Base-by-base conservation (phyloP, 495 filamentous ascomycete genomes). In the Neurospora sp. region DNA sequence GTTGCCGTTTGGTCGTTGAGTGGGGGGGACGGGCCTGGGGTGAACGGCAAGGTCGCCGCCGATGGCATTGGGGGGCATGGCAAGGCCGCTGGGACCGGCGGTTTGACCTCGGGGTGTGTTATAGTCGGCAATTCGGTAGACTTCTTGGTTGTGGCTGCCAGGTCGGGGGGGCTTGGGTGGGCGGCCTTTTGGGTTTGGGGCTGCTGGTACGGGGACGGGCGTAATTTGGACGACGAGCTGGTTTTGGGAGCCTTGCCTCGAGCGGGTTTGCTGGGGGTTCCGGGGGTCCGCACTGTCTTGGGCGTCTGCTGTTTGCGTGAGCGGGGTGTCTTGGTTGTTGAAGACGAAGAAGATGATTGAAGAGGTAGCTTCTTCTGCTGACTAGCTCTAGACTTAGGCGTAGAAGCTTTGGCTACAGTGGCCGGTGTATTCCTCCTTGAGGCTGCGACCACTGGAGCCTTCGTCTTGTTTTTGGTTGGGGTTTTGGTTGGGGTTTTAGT, bases 271-370 rank as follows among this genome's bases (percentile, higher is more conserved):
- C 27, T 66, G 53, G 53, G 53, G 53, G 53, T 66, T 3, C 27
- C 27, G 53, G 53, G 53, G 27, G 12, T 66, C 53, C 27, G 53
- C 35, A 35, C 53, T 66, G 27, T 35, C 27, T 66, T 66, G 53
- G 53, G 53, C 53, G 40, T 73, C 71, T 73, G 68, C 59, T 69
- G 61, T 72, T 73, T 75, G 40, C 44, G 75, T 76, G 75, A 76
- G 75, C 73, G 27, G 12, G 53, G 53, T 31, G 27, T 66, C 53
- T 66, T 76, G 11, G 27, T 48, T 40, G 72, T 71, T 71, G 38
- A 44, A 68, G 22, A 38, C 18, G 40, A 37, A 70, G 61, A 70
- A 35, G 73, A 53, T 5, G 69, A 42, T 73, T 71, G 70, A 69
- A 35, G 46, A 71, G 31, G 40, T 16, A 20, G 66, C 20, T 40